Conservation (phyloP, 2,329 filamentous ascomycete genomes). For the Alternaria tenuissima region DNA sequence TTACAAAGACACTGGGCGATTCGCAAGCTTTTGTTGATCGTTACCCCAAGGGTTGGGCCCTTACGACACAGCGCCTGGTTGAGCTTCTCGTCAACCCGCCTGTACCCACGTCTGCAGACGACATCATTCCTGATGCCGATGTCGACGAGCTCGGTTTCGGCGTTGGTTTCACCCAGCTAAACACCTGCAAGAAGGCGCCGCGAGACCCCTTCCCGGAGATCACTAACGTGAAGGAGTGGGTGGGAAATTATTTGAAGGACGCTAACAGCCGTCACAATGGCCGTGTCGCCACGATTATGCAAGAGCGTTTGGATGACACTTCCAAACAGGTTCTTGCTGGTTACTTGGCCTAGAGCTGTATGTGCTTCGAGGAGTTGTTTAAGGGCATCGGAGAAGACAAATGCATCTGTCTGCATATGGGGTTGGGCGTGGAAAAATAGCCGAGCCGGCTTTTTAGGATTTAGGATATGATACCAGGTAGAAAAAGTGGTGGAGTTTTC, state of each 20-base stretch:
- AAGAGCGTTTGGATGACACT: constrained; percentile 67
- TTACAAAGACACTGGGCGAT: constrained; percentile 90
- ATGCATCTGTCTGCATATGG: neutral
- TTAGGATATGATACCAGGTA: constrained; percentile 31
- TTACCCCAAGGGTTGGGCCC: constrained; percentile 78
- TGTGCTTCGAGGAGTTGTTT: neutral
- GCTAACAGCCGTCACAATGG: constrained; percentile 79
- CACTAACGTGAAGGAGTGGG: constrained; percentile 80
- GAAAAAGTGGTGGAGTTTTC: constrained; percentile 12
- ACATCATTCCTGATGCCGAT: constrained; percentile 84
- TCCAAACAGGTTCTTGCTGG: constrained; percentile 51
- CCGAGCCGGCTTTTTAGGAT: constrained; percentile 2
- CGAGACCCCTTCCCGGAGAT: constrained; percentile 89
- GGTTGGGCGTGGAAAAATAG: neutral
- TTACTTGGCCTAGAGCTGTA: constrained; percentile 32
- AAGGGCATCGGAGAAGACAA: neutral
- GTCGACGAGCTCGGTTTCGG: constrained; percentile 96
- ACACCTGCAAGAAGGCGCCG: constrained; percentile 80
- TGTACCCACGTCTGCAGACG: constrained; percentile 70
- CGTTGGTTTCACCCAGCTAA: constrained; percentile 90
- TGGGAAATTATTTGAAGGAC: constrained; percentile 78
- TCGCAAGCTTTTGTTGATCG: constrained; percentile 82
- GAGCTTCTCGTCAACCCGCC: constrained; percentile 91
- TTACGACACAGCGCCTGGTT: constrained; percentile 88
- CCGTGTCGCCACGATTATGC: constrained; percentile 73